Percentiles rank a stretch among this genome's conserved stretches.
These are phyloP conservation scores for Ceratobasidium sp. DNA, from an alignment of 1,284 basidiomycete genomes.

Conservation along the genomic window DNA sequence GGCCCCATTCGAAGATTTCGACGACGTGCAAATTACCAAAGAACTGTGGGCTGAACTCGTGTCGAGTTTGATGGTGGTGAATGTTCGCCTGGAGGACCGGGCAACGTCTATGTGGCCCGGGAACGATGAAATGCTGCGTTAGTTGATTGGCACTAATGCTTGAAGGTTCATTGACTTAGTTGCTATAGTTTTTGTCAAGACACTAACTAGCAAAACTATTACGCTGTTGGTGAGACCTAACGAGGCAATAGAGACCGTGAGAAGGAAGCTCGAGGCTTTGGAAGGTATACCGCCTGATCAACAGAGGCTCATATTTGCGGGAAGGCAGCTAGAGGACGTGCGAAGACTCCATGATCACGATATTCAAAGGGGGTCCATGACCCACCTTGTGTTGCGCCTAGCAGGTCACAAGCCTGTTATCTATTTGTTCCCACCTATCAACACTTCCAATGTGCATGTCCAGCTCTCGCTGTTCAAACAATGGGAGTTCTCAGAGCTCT, in stretches of 20 bases:
- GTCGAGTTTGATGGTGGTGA: not conserved
- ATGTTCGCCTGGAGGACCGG: not conserved
- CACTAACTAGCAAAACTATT: constrained; percentile 19
- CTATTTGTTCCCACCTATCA: constrained; percentile 47
- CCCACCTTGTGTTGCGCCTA: not conserved
- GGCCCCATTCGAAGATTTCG: not conserved
- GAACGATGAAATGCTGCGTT: too few relatives aligned
- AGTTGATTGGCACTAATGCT: too few relatives aligned
- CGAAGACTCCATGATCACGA: constrained; percentile 54
- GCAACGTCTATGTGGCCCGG: too few relatives aligned
- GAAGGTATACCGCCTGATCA: constrained; percentile 66
- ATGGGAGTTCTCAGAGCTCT: constrained; percentile 53
- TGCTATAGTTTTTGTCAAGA: constrained; percentile 1
- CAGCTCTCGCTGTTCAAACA: constrained; percentile 49
- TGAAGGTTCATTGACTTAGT: not conserved
- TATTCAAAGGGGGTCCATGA: constrained; percentile 47
- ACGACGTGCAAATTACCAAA: constrained; percentile 2
- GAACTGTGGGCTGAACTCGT: constrained; percentile 10
- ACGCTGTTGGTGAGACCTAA: not conserved
- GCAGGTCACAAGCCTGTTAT: constrained; percentile 50
- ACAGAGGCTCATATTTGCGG: constrained; percentile 69
- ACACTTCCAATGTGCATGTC: constrained; percentile 47
- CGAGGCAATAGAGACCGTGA: constrained; percentile 68
- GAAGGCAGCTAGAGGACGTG: constrained; percentile 61
- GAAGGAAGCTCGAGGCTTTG: not conserved